Evolutionary conservation across 805 yeast genomes (phyloP), one percentile per base, ranked within the genome.

Genomic region (Metschnikowia arizonensis): DNA sequence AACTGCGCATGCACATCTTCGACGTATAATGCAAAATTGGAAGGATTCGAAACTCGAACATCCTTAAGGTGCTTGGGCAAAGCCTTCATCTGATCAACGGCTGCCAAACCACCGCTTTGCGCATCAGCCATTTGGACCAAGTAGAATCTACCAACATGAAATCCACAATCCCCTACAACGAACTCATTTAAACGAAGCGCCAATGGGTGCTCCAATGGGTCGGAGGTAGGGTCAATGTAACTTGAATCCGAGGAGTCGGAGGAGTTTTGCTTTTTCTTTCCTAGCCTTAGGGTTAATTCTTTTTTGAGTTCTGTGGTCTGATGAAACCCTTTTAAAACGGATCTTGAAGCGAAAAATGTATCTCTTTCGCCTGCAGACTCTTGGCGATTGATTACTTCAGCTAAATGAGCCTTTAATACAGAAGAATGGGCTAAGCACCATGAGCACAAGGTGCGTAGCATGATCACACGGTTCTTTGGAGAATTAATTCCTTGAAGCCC

Each of bases 311-410:
- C 68, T 18, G 57, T 53, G 0, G 68, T 57, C 44, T 64, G 59
- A 15, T 61, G 56, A 38, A 63, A 58, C 1, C 76, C 76, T 48
- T 59, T 59, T n/a, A 67, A 44, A 0, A 70, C 50, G 0, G 73
- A 50, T 24, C 74, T 54, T 0, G 72, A 50, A 2, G 56, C 74
- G 41, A 69, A 71, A 19, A 47, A 49, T 0, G 73, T 66, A 25
- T 66, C 72, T 36, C 64, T 63, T 26, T 68, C 73, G 1, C 73
- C 73, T 0, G 70, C 64, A 11, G 63, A 47, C 42, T 71, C 74
- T 43, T 65, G 72, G 19, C 53, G 42, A 41, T 56, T 62, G 5
- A 63, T 38, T 28, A 53, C 53, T 10, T 54, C 57, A 4, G 56
- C 42, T n/a, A 69, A 56, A 23, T 50, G 50, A 3, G 55, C 39